Conservation (phyloP, 2,329 filamentous ascomycete genomes). For the Fusarium coffeatum region DNA sequence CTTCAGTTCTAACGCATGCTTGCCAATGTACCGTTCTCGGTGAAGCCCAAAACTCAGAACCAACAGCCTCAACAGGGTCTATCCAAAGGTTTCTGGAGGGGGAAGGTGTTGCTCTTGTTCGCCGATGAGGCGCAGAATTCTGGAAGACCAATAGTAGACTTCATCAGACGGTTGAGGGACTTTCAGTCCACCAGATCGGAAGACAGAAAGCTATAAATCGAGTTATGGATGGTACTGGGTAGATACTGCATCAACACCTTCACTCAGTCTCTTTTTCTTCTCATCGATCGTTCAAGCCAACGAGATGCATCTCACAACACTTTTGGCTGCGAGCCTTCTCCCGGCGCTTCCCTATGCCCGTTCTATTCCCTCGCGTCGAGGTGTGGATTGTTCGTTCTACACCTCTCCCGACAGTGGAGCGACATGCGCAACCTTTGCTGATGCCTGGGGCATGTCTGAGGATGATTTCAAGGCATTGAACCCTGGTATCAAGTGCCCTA, state of each 20-base stretch:
- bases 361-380: not conserved
- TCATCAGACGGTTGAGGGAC: not conserved
- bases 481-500: not conserved
- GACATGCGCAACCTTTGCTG: not conserved
- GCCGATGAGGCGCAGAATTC: not conserved
- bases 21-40: not conserved
- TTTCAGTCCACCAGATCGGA: not conserved
- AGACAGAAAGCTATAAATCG: not conserved
- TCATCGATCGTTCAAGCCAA: fast-evolving
- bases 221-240: not conserved
- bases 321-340: not conserved
- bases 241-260: not conserved
- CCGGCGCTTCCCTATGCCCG: not conserved
- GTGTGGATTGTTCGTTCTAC: not conserved
- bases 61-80: not conserved
- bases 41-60: not conserved
- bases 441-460: not conserved
- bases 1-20: not conserved
- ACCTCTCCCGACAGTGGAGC: not conserved
- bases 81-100: not conserved
- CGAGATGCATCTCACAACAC: not conserved
- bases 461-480: not conserved
- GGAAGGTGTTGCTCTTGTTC: not conserved
- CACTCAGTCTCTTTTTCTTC: not conserved
- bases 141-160: not conserved